These are phyloP conservation scores for Castanospermum australe DNA, from an alignment of 306 rosid genomes.

Conservation along the genomic window DNA sequence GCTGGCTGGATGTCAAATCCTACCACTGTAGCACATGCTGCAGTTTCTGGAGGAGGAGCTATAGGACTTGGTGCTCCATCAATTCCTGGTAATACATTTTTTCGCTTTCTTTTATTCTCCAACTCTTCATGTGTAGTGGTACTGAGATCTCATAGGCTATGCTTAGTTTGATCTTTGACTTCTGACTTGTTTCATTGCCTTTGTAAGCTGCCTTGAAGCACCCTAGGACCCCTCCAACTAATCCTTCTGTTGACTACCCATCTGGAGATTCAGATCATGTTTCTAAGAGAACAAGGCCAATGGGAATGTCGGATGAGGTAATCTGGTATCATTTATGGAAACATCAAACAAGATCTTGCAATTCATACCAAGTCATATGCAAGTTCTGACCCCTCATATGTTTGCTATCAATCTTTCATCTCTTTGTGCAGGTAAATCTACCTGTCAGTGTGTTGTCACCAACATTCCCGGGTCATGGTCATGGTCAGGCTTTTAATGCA, in stretches of 20 bases:
- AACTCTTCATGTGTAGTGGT: constrained; percentile 7
- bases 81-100: constrained; percentile 66
- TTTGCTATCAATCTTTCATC: constrained; percentile 9
- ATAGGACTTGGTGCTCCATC: constrained; percentile 95
- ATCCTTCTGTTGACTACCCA: constrained; percentile 87
- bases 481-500: constrained; percentile 71
- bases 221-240: constrained; percentile 96
- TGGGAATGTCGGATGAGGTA: constrained; percentile 92
- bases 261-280: constrained; percentile 90
- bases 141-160: constrained; percentile 14
- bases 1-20: constrained; percentile 99
- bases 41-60: constrained; percentile 85
- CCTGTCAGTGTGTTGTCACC: constrained; percentile 81
- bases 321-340: constrained; percentile 14
- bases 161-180: background rate
- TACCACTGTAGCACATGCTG: constrained; percentile 75
- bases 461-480: constrained; percentile 73
- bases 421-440: constrained; percentile 67
- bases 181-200: constrained; percentile 25
- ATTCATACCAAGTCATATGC: background rate
- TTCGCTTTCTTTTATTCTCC: constrained; percentile 25
- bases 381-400: background rate
- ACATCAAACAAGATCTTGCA: background rate
- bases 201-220: constrained; percentile 81
- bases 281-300: constrained; percentile 80